A percentile compares a stretch with the other conserved stretches of the same genome.
Evolutionary conservation across 306 rosid genomes (phyloP).

Genomic region (Dalbergia cultrata): DNA sequence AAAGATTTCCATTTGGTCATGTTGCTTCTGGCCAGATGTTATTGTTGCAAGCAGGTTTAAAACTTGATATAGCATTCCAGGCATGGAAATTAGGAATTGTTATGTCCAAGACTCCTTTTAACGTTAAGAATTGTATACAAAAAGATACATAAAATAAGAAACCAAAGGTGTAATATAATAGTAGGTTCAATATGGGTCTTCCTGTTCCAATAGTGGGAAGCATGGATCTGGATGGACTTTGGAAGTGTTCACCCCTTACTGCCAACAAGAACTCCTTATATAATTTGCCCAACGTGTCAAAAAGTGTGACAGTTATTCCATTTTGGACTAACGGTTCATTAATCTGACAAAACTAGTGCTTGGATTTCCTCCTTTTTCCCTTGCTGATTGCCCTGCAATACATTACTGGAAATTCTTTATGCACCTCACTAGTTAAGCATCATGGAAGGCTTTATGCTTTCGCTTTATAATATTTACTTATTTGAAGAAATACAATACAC

Average conservation of each 20-base stretch:
- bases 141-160: too few relatives aligned
- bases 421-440: not conserved
- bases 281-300: not conserved
- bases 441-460: not conserved
- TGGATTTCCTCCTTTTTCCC: not conserved
- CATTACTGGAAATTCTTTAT: not conserved
- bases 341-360: not conserved
- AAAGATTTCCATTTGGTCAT: not conserved
- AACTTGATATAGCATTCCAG: too few relatives aligned
- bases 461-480: too few relatives aligned
- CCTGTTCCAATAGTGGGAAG: not conserved
- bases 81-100: too few relatives aligned
- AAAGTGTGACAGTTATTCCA: not conserved
- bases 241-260: not conserved
- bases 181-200: not conserved
- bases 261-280: not conserved
- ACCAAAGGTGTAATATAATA: too few relatives aligned
- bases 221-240: not conserved
- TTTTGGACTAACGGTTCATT: not conserved
- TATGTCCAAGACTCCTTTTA: too few relatives aligned
- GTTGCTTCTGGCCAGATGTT: too few relatives aligned
- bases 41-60: too few relatives aligned
- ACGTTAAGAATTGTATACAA: too few relatives aligned
- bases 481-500: too few relatives aligned
- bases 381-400: not conserved